Base-by-base conservation (phyloP, 1,284 basidiomycete species). In the Porogramme epimiltina region DNA sequence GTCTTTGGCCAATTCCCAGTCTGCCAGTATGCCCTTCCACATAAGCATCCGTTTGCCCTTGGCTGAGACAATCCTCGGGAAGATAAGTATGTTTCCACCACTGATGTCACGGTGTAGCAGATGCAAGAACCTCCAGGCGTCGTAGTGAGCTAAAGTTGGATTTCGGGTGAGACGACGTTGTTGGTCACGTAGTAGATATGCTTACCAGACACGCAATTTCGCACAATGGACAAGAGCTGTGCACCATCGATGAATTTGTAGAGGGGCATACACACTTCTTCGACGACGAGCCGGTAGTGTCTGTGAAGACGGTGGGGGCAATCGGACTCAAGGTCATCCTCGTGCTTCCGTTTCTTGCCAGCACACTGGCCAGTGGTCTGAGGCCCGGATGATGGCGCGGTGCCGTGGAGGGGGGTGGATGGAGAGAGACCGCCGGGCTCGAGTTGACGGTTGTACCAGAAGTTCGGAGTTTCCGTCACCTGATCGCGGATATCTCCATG, bases 401-500 rank as follows among this genome's bases (percentile, higher is more conserved):
- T 31, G 6, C 28, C 8, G 13, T 31, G 8, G 28, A n/a, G n/a
- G n/a, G n/a, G n/a, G n/a, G n/a, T n/a, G n/a, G n/a, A n/a, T n/a
- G n/a, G n/a, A n/a, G n/a, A n/a, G n/a, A n/a, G n/a, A n/a, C n/a
- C n/a, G n/a, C n/a, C n/a, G n/a, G n/a, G n/a, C n/a, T n/a, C n/a
- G n/a, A n/a, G 28, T 31, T 37, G 34, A 5, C 34, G 34, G n/a
- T 16, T 10, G 10, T 42, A 41, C 45, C 54, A 51, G 23, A 25
- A 28, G 1, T 37, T 37, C 5, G 45, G 38, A 1, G 49, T 49
- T 23, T 25, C 13, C 5, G 56, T 54, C 3, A 22, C 37, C 20
- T 58, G 56, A 18, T 34, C 38, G 3, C 9, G 26, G 19, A 58
- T 46, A n/a, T 58, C 54, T 13, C 53, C 56, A 16, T 58, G 52